Evolutionary conservation across 78 protist genomes (phyloP), one percentile per base, ranked within the genome.

Genomic region (Planoprotostelium fungivorum): DNA sequence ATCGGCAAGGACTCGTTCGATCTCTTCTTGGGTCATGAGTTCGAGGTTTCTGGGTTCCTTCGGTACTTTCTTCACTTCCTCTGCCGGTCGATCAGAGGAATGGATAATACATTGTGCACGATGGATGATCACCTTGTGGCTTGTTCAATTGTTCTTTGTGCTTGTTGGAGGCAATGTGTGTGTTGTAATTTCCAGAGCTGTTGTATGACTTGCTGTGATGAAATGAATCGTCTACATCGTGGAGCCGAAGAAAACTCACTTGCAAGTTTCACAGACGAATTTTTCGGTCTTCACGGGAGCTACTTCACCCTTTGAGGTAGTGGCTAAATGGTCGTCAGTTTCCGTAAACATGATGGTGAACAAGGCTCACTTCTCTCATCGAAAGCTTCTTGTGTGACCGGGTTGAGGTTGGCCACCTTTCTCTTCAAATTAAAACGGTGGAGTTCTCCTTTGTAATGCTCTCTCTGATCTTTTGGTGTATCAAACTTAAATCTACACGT

Each of bases 351-450:
- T 25, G 5, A 51, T 51, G 73, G 73, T 51, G n/a, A 51, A 51
- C 73, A 51, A 51, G 5, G 5, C 85, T 88, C 91, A 28, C 89
- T 38, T 38, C 88, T 95, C 36, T 38, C 63, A 34, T 88, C 85
- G 87, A 95, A 97, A 0, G 34, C 88, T 35, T 86, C 91, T 29
- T 73, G 51, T 28, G 89, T 91, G 0, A 96, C 94, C 51, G 97
- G 96, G 36, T 93, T 89, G 34, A 95, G 83, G 84, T 89, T 94
- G 1, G 93, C 95, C 16, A 91, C 95, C 91, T 96, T 96, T 36
- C 98, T 88, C 91, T 95, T 96, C 63, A 96, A 88, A 73, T 96
- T 96, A 91, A 94, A 95, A 83, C 95, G 89, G 63, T 96, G 98
- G 83, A 90, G 90, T 28, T 96, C 98, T 23, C 94, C 91, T 63